Evolutionary conservation across 2,329 filamentous ascomycete genomes (phyloP).

Genomic region (Ceratocystis lukuohia): DNA sequence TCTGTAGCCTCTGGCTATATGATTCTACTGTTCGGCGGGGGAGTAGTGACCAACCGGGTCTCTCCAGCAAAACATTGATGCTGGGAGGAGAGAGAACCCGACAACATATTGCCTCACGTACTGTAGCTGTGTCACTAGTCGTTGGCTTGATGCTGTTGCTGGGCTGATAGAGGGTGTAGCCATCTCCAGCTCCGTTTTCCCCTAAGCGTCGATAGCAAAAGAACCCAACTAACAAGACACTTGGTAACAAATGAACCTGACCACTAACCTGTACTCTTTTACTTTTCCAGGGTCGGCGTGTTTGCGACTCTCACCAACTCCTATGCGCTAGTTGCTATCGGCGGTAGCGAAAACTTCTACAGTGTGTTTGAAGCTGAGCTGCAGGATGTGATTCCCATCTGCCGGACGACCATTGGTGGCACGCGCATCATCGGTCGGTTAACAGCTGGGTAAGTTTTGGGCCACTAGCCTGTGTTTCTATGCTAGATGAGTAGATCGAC

Average conservation of each 20-base stretch:
- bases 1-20: background rate
- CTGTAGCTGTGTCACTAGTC: no score
- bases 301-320: constrained; percentile 95
- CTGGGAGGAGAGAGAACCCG: no score
- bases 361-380: constrained; percentile 96
- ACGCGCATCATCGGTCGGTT: constrained; percentile 91
- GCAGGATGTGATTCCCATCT: constrained; percentile 93
- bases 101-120: no score
- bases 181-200: no score
- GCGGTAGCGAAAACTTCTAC: constrained; percentile 98
- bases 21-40: background rate
- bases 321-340: constrained; percentile 86
- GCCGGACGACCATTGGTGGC: constrained; percentile 89
- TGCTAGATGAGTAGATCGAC: background rate
- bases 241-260: constrained; percentile 17
- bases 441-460: constrained; percentile 61
- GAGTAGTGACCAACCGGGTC: background rate
- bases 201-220: background rate
- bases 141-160: no score
- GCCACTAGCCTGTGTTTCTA: background rate
- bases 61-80: background rate
- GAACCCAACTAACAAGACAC: background rate
- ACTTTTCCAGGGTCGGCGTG: constrained; percentile 64
- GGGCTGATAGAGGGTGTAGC: no score
- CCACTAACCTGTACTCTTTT: constrained; percentile 16